Evolutionary conservation across 306 rosid genomes (phyloP).

Genomic region (Herpetospermum pedunculosum): DNA sequence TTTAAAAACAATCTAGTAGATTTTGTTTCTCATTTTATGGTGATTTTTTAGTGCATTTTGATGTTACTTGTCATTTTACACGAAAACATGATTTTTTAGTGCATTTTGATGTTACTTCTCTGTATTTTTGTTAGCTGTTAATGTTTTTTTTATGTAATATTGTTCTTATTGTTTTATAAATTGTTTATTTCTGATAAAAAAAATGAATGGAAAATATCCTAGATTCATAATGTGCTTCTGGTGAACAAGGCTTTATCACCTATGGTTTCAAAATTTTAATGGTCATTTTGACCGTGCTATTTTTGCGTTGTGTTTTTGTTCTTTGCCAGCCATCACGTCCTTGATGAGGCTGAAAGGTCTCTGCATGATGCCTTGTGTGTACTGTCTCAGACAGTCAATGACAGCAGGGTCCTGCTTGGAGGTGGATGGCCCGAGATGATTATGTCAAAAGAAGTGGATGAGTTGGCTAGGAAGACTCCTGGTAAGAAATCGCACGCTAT

Average conservation of each 20-base stretch:
- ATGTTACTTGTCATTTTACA: background rate
- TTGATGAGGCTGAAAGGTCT: constrained; percentile 96
- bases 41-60: background rate
- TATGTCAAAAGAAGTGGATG: constrained; percentile 86
- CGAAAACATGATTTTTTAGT: too few species aligned
- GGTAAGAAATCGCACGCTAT: constrained; percentile 95
- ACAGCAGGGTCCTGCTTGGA: constrained; percentile 88
- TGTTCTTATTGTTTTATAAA: background rate
- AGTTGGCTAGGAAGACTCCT: constrained; percentile 79
- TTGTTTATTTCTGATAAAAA: background rate
- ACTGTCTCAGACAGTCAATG: constrained; percentile 86
- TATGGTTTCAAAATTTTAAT: background rate
- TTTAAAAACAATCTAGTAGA: background rate
- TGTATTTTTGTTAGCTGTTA: background rate
- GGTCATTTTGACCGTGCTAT: background rate
- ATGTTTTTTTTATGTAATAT: background rate
- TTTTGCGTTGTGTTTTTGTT: background rate
- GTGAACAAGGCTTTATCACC: background rate
- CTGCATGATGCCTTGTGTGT: constrained; percentile 97
- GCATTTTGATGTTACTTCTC: too few species aligned
- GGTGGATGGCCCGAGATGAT: constrained; percentile 99
- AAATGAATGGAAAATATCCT: background rate
- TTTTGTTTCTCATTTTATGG: background rate
- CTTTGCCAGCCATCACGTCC: constrained; percentile 80
- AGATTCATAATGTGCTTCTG: too few species aligned